These are phyloP conservation scores for Alternaria sp. DNA, from an alignment of 2,329 filamentous ascomycete genomes.

Conservation along the genomic window DNA sequence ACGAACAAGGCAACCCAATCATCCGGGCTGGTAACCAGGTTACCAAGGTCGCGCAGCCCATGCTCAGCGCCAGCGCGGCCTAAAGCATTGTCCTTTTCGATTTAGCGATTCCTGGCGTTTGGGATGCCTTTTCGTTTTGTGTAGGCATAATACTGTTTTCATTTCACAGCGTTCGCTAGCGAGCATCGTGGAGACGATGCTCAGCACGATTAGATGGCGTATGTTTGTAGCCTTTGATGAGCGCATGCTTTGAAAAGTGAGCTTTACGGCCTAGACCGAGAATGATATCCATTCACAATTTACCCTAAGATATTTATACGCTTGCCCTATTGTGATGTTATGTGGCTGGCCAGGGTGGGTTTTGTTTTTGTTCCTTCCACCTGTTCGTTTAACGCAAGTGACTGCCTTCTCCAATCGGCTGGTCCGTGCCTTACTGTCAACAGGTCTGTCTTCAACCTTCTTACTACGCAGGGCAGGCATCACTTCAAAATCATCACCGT, in stretches of 20 bases:
- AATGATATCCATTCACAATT: conserved; percentile 27
- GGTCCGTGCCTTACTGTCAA: conserved; percentile 12
- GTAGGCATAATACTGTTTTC: conserved; percentile 36
- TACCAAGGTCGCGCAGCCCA: conserved; percentile 81
- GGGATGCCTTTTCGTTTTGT: conserved; percentile 29
- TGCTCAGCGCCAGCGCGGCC: conserved; percentile 84
- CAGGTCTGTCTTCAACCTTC: not conserved
- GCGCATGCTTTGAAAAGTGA: conserved; percentile 31
- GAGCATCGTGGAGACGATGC: conserved; percentile 27
- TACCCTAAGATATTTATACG: not conserved
- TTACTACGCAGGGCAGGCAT: not conserved
- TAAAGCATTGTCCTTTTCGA: conserved; percentile 51
- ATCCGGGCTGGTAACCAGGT: conserved; percentile 85
- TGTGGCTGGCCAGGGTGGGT: not conserved
- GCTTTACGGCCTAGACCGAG: conserved; percentile 27
- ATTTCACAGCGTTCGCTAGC: conserved; percentile 41
- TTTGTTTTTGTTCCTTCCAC: not conserved
- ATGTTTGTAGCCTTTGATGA: conserved; percentile 36
- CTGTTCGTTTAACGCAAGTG: not conserved
- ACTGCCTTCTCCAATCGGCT: conserved; percentile 8
- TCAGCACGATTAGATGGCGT: conserved; percentile 40
- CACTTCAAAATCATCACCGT: not conserved
- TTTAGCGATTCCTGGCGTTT: conserved; percentile 47
- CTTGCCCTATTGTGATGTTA: not conserved
- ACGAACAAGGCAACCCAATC: conserved; percentile 81